A percentile compares a stretch with the other conserved stretches of the same genome.
These are phyloP conservation scores for Tirmania nivea DNA, from an alignment of 495 filamentous ascomycete genomes.

Conservation along the genomic window DNA sequence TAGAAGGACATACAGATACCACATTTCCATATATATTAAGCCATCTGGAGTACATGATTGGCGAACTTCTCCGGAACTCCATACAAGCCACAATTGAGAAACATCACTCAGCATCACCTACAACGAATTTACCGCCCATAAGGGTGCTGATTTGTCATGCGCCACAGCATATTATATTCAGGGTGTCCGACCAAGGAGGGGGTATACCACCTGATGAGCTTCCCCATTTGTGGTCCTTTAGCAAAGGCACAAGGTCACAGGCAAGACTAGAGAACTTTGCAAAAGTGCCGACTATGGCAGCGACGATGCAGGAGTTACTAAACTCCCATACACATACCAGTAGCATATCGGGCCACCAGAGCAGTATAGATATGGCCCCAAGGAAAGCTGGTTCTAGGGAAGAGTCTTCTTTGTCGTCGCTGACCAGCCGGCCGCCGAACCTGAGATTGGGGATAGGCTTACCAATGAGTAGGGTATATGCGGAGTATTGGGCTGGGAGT, in stretches of 20 bases:
- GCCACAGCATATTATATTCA: constrained; percentile 84
- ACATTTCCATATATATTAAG: constrained; percentile 92
- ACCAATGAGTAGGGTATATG: constrained; percentile 84
- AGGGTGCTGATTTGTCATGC: constrained; percentile 89
- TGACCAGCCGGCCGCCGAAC: constrained; percentile 67
- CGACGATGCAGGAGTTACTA: constrained; percentile 71
- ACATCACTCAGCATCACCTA: constrained; percentile 21
- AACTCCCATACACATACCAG: constrained; percentile 7
- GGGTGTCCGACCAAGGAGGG: constrained; percentile 85
- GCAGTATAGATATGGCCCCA: background rate
- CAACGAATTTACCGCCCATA: constrained; percentile 46
- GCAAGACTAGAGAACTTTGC: constrained; percentile 58
- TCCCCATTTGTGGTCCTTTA: constrained; percentile 90
- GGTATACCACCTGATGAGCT: constrained; percentile 67
- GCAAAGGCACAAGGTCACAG: constrained; percentile 60
- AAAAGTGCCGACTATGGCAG: constrained; percentile 77
- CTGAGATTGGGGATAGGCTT: constrained; percentile 82
- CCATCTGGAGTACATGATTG: constrained; percentile 91
- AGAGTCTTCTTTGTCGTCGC: constrained; percentile 39
- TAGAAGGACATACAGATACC: constrained; percentile 67
- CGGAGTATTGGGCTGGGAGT: constrained; percentile 94
- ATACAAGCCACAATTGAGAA: constrained; percentile 77
- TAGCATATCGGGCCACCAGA: constrained; percentile 14
- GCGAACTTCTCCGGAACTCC: constrained; percentile 85
- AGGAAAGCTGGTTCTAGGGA: too few relatives aligned